Conservation (phyloP, 2,329 filamentous ascomycete species). For the Lachnellula arida region DNA sequence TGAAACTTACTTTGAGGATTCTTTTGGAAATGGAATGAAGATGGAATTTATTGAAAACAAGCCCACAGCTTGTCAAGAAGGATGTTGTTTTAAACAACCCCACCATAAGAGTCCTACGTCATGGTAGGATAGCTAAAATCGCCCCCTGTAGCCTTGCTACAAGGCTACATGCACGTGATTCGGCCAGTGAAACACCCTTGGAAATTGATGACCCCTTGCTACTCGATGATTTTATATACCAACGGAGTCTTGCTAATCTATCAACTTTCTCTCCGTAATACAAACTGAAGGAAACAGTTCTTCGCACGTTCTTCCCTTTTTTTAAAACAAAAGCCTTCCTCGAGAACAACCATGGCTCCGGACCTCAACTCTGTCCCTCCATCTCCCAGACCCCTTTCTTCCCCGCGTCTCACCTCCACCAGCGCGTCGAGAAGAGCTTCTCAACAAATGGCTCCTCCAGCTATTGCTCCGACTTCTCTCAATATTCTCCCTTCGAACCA, state of each 20-base stretch:
- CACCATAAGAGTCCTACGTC: neutral
- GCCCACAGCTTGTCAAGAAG: constrained; percentile 1
- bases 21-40: neutral
- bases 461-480: constrained; percentile 16
- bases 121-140: neutral
- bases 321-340: neutral
- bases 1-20: neutral
- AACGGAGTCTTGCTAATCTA: too few relatives aligned
- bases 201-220: too few relatives aligned
- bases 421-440: constrained; percentile 28
- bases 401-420: constrained; percentile 24
- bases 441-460: constrained; percentile 22
- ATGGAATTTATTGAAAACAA: neutral
- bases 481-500: constrained; percentile 32
- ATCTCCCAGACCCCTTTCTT: constrained; percentile 27
- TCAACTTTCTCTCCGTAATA: neutral
- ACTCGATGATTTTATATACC: too few relatives aligned
- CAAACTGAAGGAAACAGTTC: neutral
- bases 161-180: neutral
- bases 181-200: neutral
- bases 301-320: neutral
- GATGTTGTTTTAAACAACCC: constrained; percentile 2
- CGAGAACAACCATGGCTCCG: constrained; percentile 28
- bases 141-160: neutral
- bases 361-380: constrained; percentile 33